These are phyloP conservation scores for Oenanthe sinensis DNA, from an alignment of 129 eudicot species.

Conservation along the genomic window DNA sequence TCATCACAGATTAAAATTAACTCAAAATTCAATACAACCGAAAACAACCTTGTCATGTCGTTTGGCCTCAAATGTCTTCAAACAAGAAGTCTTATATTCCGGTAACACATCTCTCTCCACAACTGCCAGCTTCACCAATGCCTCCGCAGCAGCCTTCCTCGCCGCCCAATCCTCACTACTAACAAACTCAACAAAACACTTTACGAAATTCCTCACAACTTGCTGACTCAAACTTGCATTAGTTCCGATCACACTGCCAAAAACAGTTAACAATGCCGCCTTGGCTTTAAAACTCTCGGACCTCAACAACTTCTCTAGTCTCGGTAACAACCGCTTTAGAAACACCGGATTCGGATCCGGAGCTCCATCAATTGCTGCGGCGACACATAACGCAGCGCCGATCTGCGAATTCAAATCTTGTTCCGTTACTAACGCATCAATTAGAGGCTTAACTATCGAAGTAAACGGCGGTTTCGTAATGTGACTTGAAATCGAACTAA, in stretches of 20 bases:
- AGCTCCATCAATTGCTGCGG: constrained; percentile 58
- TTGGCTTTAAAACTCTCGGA: constrained; percentile 76
- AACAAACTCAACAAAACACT: constrained; percentile 57
- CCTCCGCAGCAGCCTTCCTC: constrained; percentile 77
- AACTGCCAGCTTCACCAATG: constrained; percentile 51
- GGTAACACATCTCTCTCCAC: constrained; percentile 40
- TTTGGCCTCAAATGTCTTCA: constrained; percentile 79
- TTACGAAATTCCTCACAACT: constrained; percentile 40
- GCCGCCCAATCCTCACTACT: constrained; percentile 88
- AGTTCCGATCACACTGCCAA: constrained; percentile 58
- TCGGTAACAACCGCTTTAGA: constrained; percentile 48
- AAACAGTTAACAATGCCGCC: constrained; percentile 52
- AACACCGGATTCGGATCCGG: constrained; percentile 45
- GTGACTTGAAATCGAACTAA: constrained; percentile 46
- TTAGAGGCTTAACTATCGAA: constrained; percentile 44
- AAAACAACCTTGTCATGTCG: constrained; percentile 63
- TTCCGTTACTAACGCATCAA: constrained; percentile 70
- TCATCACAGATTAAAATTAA: background rate
- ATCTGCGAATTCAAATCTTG: constrained; percentile 67
- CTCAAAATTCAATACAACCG: background rate
- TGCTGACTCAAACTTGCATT: constrained; percentile 42
- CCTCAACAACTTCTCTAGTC: constrained; percentile 60
- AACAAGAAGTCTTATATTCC: constrained; percentile 47
- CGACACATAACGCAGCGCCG: constrained; percentile 74
- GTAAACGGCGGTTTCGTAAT: constrained; percentile 52